Percentiles rank a stretch among this genome's conserved stretches.
Evolutionary conservation across 768 basidiomycete species (phyloP).

Genomic region (Amanita phalloides): DNA sequence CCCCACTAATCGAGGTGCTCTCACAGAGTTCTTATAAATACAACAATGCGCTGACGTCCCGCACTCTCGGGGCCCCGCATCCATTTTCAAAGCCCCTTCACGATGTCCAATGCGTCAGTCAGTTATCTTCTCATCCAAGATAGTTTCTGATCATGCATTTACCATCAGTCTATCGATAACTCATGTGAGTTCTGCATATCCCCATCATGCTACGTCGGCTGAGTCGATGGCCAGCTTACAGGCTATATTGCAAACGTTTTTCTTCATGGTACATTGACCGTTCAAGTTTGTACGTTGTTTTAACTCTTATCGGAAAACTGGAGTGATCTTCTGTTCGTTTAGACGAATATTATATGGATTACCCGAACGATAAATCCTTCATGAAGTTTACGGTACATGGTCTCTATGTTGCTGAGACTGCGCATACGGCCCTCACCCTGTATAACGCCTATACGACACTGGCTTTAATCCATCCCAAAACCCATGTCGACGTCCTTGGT

Average conservation of each 20-base stretch:
- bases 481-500: not conserved
- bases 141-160: not conserved
- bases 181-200: not conserved
- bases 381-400: not conserved
- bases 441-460: not conserved
- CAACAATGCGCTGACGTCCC: too few relatives aligned
- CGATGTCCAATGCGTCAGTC: not conserved
- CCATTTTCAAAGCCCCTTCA: not conserved
- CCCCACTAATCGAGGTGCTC: too few relatives aligned
- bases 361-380: not conserved
- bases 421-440: not conserved
- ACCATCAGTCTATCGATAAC: not conserved
- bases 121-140: not conserved
- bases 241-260: not conserved
- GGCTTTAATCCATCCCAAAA: not conserved
- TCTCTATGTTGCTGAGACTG: not conserved
- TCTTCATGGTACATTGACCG: not conserved
- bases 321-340: not conserved
- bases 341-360: not conserved
- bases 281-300: not conserved
- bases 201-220: not conserved
- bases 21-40: too few relatives aligned
- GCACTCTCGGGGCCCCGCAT: too few relatives aligned
- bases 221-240: not conserved
- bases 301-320: not conserved